These are phyloP conservation scores for Chaetomiaceae sp. DNA, from an alignment of 2,329 filamentous ascomycete species.

Conservation along the genomic window DNA sequence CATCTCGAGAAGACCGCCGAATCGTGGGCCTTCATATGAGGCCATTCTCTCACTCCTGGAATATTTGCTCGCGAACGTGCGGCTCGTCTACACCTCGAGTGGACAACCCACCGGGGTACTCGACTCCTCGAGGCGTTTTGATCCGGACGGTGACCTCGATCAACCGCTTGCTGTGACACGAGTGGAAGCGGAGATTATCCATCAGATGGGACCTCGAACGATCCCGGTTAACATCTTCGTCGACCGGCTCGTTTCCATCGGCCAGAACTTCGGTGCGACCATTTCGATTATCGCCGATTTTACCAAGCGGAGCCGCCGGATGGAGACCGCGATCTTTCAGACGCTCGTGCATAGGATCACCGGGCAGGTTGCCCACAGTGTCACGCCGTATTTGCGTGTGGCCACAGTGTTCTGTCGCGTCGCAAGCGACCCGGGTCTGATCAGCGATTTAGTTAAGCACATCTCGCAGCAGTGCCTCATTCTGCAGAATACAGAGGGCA, in stretches of 20 bases:
- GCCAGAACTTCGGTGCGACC: slow-evolving; percentile 48
- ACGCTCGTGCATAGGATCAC: slow-evolving; percentile 51
- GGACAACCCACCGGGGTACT: slow-evolving; percentile 36
- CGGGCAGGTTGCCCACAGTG: slow-evolving; percentile 40
- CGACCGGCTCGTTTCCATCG: slow-evolving; percentile 59
- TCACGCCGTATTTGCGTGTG: slow-evolving; percentile 53
- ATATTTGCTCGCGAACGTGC: slow-evolving; percentile 38
- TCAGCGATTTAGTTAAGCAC: slow-evolving; percentile 38
- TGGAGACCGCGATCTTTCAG: slow-evolving; percentile 47
- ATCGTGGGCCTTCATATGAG: slow-evolving; percentile 49
- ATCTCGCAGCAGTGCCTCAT: slow-evolving; percentile 38
- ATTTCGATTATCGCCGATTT: slow-evolving; percentile 53
- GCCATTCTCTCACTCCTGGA: slow-evolving; percentile 46
- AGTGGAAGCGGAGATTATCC: slow-evolving; percentile 41
- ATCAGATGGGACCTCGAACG: slow-evolving; percentile 37
- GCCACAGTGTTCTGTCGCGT: slow-evolving; percentile 45
- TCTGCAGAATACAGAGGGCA: slow-evolving; percentile 43
- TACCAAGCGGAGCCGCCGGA: slow-evolving; percentile 43
- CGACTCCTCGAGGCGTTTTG: slow-evolving; percentile 34
- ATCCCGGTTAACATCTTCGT: slow-evolving; percentile 47
- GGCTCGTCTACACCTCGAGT: slow-evolving; percentile 13
- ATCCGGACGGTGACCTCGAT: slow-evolving; percentile 27
- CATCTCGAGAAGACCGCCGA: slow-evolving; percentile 44
- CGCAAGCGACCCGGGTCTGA: slow-evolving; percentile 31
- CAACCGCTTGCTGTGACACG: slow-evolving; percentile 39